A percentile compares a stretch with the other conserved stretches of the same genome.
Evolutionary conservation across 139 green algal species (phyloP).

Genomic region (Haematococcus lacustris): DNA sequence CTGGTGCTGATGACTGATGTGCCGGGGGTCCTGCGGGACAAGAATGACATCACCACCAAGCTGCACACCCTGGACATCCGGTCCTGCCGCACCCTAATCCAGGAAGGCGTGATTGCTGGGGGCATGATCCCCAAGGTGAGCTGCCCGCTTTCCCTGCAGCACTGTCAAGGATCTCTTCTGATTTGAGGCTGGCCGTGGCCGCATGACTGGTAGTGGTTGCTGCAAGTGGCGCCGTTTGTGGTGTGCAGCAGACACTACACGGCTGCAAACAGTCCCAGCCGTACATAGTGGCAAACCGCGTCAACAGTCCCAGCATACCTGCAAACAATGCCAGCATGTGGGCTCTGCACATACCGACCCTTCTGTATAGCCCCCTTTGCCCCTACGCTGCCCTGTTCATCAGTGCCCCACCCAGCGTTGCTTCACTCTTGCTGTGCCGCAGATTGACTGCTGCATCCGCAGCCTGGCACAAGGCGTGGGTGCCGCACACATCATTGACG

Average conservation of each 20-base stretch:
- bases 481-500: slow-evolving; percentile 98
- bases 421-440: no score
- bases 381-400: no score
- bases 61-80: slow-evolving; percentile 69
- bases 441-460: slow-evolving; percentile 93
- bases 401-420: no score
- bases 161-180: not conserved
- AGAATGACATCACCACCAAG: slow-evolving; percentile 79
- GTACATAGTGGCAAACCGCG: no score
- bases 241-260: not conserved
- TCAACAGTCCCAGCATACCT: no score
- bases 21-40: slow-evolving; percentile 82
- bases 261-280: not conserved
- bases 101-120: slow-evolving; percentile 87
- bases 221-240: not conserved
- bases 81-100: slow-evolving; percentile 64
- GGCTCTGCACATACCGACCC: no score
- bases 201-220: no score
- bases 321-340: no score
- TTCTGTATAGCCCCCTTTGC: no score
- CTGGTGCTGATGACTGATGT: slow-evolving; percentile 99
- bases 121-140: slow-evolving; percentile 95
- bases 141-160: not conserved
- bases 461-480: slow-evolving; percentile 86
- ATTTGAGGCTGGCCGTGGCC: no score